Base-by-base conservation (phyloP, 305 asterid genomes). In the Fraxinus ornus region DNA sequence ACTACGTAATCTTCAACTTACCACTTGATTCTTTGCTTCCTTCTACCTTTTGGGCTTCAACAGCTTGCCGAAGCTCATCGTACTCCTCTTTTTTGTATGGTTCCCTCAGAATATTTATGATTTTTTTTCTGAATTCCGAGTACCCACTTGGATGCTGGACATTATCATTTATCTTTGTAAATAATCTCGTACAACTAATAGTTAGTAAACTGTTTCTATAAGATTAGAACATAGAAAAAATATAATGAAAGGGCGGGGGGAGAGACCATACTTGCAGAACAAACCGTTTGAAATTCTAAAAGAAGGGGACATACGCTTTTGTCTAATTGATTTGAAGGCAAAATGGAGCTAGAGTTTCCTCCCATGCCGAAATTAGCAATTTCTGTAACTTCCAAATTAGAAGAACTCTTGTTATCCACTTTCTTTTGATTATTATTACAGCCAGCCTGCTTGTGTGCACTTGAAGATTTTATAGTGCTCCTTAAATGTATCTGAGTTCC, bases 61-160 rank as follows among this genome's bases (percentile, higher is more conserved):
- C 1, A 2, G 68, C 88, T 22, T 4, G 10, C 88, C 9, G 78
- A 62, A 90, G 89, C 82, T 28, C 78, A 0, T 80, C 24, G 52
- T 81, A 80, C 85, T 90, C 94, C 57, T 76, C 35, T 79, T 52
- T 0, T 55, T 87, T 80, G 71, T 84, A 91, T 71, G 93, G 91
- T 78, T 75, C 80, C 77, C 80, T 76, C 22, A 91, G 90, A 81
- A 44, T n/a, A 68, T 68, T 4, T 4, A 88, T 83, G 28, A 87
- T 74, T 72, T 83, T 73, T n/a, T 44, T 70, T 90, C 89, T 85
- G 37, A 85, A 91, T 68, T 76, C 84, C 75, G 77, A 82, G 17
- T 36, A 32, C 41, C 1, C 28, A 15, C 22, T 24, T 19, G 21
- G 28, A 15, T 55, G 21, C 26, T 7, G 30, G 70, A 2, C 2